Evolutionary conservation across 2,329 filamentous ascomycete genomes (phyloP), one percentile per base, ranked within the genome.

Genomic region (Chrysosporium keratinophilum): DNA sequence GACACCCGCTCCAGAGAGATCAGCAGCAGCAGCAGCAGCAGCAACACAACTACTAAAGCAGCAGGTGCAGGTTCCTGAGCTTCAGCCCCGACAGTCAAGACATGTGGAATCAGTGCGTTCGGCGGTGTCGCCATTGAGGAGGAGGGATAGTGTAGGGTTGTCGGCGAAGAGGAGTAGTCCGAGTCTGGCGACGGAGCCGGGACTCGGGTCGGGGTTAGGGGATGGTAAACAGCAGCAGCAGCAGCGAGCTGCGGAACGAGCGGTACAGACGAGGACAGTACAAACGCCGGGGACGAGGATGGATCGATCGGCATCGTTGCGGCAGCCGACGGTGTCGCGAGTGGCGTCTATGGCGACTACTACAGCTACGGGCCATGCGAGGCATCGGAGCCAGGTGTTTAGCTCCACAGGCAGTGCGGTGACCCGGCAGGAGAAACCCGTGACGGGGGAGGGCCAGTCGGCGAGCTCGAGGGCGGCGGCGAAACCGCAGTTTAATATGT

Each of bases 351-450:
- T 28, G 23, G 23, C 23, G 3, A 28, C 15, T 17, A 35, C 62
- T 9, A 46, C 59, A 1, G 62, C 62, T 9, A 46, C 59, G 1
- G 62, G 63, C 0, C 70, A 72, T 60, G 28, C 59, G 14, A 63
- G 69, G 23, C 66, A 70, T 54, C 65, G 63, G 14, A 72, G 69
- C 42, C 68, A 71, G 58, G 53, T 68, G 37, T 55, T 65, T 0
- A 52, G 57, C 5, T 47, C 59, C 12, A 40, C 46, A 46, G n/a
- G 15, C 63, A 54, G 61, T 23, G 60, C 40, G 41, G 44, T 4
- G 15, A 41, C 44, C 17, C 50, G 50, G 19, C 41, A 40, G 42
- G 43, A 49, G 11, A 54, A 49, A 28, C 3, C 17, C 14, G 45
- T 23, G 45, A 60, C 60, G 33, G 47, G 58, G 14, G n/a, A 41